These are phyloP conservation scores for Pisolithus thermaeus DNA, from an alignment of 1,284 basidiomycete species.

Conservation along the genomic window DNA sequence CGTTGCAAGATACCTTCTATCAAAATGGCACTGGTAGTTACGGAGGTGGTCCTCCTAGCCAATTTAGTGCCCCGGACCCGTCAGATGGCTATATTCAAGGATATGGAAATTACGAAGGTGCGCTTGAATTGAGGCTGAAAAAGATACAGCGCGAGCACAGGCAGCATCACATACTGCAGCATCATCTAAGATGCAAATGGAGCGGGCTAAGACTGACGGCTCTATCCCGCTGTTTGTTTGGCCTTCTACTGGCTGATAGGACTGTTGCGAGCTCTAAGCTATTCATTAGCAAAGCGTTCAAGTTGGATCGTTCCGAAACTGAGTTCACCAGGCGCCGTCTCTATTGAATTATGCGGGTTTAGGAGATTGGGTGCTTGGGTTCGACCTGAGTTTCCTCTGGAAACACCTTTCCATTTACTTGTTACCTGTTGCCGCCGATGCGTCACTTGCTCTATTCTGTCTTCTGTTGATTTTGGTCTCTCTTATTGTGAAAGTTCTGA, in stretches of 20 bases:
- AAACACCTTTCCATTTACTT: constrained; percentile 3
- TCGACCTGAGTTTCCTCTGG: constrained; percentile 21
- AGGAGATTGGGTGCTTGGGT: constrained; percentile 14
- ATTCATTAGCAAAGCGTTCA: constrained; percentile 38
- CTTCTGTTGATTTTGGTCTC: constrained; percentile 35
- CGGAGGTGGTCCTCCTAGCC: constrained; percentile 38
- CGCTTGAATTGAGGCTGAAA: constrained; percentile 63
- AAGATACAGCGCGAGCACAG: constrained; percentile 27
- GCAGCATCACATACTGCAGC: constrained; percentile 25
- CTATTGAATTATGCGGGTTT: constrained; percentile 12
- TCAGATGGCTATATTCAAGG: constrained; percentile 48
- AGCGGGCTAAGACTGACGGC: constrained; percentile 26
- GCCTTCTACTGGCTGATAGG: constrained; percentile 22
- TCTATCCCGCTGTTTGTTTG: constrained; percentile 12
- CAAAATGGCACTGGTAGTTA: constrained; percentile 49
- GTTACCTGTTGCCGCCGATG: constrained; percentile 26
- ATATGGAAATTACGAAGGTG: constrained; percentile 71
- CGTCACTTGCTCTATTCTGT: constrained; percentile 33
- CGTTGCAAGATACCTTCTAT: constrained; percentile 58
- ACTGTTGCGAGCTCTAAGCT: constrained; percentile 40
- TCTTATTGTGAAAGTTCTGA: constrained; percentile 33
- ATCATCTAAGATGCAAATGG: constrained; percentile 29
- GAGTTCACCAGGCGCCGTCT: constrained; percentile 20
- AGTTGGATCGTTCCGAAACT: constrained; percentile 30
- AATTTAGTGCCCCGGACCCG: constrained; percentile 38